phyloP scores from a whole-genome alignment of 192 early-diverging fungal species.

The Chytriomyces confervae region DNA sequence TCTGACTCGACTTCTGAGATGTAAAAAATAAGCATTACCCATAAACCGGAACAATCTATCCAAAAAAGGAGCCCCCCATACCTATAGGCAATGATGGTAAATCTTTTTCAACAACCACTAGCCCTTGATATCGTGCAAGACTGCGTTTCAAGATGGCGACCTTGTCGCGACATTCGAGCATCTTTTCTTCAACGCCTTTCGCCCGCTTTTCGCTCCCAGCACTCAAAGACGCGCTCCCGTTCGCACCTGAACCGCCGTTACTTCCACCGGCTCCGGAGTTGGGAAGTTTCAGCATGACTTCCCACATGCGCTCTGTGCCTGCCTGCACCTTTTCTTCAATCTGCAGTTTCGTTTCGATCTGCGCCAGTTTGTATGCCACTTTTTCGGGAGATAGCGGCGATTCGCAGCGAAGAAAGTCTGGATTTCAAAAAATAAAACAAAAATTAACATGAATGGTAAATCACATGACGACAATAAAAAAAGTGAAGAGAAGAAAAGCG shows the following conservation, averaged over 20 bases:
- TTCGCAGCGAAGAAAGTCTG: slow-evolving; percentile 56
- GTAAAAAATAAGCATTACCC: background rate
- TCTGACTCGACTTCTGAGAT: background rate
- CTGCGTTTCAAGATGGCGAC: slow-evolving; percentile 50
- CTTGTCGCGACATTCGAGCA: slow-evolving; percentile 53
- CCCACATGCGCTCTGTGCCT: slow-evolving; percentile 74
- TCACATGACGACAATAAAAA: background rate
- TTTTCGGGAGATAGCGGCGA: slow-evolving; percentile 56
- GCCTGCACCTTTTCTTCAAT: slow-evolving; percentile 90
- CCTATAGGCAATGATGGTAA: slow-evolving; percentile 19
- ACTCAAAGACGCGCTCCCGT: too few relatives aligned
- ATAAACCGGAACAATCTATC: background rate
- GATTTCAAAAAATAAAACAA: background rate
- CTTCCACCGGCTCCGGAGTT: background rate
- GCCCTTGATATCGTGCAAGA: slow-evolving; percentile 83
- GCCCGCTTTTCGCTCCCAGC: slow-evolving; percentile 46
- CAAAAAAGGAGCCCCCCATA: background rate
- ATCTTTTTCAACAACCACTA: slow-evolving; percentile 77
- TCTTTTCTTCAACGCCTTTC: slow-evolving; percentile 51
- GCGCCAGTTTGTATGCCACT: slow-evolving; percentile 74
- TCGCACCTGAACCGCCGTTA: too few relatives aligned
- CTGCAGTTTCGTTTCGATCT: slow-evolving; percentile 89
- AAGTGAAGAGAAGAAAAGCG: background rate
- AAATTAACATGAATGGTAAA: background rate
- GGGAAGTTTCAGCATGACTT: slow-evolving; percentile 28